Conservation (phyloP, 1,284 basidiomycete genomes). For the Irpex lacteus region DNA sequence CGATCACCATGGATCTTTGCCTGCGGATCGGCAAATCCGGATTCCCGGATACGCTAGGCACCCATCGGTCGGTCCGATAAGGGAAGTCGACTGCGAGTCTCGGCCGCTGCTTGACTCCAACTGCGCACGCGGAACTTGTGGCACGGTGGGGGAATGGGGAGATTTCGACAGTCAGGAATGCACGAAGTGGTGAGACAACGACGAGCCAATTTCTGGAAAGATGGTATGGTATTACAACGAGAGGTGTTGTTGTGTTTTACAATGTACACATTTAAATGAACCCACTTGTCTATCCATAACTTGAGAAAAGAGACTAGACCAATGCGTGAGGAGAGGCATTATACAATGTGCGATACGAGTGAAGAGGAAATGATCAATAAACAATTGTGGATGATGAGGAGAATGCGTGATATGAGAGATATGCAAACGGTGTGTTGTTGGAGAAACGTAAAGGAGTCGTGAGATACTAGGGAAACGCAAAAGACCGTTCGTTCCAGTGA, state of each 20-base stretch:
- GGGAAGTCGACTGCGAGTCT: not conserved
- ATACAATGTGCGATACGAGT: not conserved
- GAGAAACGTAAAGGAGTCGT: not conserved
- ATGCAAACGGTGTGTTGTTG: not conserved
- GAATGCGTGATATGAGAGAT: not conserved
- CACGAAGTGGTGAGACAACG: no score
- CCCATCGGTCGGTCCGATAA: not conserved
- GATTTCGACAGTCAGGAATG: no score
- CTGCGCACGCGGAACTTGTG: no score
- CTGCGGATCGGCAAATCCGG: not conserved
- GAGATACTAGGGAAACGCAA: not conserved
- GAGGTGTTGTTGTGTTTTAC: not conserved
- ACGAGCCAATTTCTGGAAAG: not conserved
- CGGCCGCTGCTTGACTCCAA: not conserved
- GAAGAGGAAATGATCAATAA: not conserved
- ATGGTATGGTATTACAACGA: not conserved
- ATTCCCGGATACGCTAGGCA: not conserved
- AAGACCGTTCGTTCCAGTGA: not conserved
- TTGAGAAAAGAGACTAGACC: not conserved
- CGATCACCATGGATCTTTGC: not conserved
- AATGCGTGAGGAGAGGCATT: slow-evolving; percentile 1
- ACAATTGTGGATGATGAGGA: slow-evolving; percentile 2
- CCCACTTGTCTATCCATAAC: not conserved
- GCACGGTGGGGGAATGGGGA: no score
- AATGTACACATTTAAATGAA: not conserved